Evolutionary conservation across 78 protist species (phyloP), one percentile per base, ranked within the genome.

Genomic region (Anaeramoeba flamelloides): DNA sequence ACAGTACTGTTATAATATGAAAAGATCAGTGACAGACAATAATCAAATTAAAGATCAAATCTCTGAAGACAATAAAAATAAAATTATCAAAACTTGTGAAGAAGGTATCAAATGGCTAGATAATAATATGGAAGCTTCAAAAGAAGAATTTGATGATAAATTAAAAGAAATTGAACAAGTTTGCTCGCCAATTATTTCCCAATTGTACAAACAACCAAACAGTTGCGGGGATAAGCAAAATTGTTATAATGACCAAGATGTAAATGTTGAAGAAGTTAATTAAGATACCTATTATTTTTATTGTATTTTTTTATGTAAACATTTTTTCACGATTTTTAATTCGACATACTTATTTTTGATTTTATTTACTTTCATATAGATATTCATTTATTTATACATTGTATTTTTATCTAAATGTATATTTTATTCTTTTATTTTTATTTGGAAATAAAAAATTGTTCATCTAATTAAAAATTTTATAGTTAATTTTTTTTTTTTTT

Each of bases 21-120:
- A 30, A 30, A n/a, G 74, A 30, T 30, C 30, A 30, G 30, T 79
- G 8, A 30, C 80, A 32, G 79, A 79, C 41, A 41, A 77, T 26
- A 41, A 77, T 26, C 26, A 77, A 65, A 75, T 90, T 17, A 94
- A 94, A 41, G 87, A 84, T 38, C 40, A 32, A 40, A 32, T 40
- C 33, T 82, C 30, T 74, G 39, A 74, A n/a, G 79, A 77, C 38
- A 80, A 77, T 83, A 30, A 31, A 53, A 2, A 2, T 17, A 2
- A 39, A 34, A 40, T 78, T 38, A 22, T 3, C 1, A 53, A 38
- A 1, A 53, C 40, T 34, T 39, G 37, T 36, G 39, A 78, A 34
- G 80, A 2, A 17, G 2, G 38, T 36, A 39, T 78, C 64, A 36
- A 34, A 34, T 78, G 80, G 80, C 80, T 78, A 34, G 80, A 78